phyloP scores from a whole-genome alignment of 2,329 filamentous ascomycete genomes.

The Fusarium sp. region DNA sequence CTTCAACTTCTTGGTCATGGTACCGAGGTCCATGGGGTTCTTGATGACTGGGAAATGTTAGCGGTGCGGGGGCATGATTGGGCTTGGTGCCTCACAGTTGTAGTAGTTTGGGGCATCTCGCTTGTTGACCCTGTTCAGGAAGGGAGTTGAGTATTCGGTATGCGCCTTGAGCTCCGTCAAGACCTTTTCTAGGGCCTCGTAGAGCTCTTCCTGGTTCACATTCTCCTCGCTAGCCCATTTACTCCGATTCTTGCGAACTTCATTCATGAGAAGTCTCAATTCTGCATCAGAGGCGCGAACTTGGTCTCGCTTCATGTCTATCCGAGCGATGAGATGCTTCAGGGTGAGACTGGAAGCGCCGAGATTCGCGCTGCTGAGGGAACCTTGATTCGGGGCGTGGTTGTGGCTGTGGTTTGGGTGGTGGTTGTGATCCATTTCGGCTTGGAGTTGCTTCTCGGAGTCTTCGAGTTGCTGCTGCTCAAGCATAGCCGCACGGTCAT shows the following conservation, averaged over 20 bases:
- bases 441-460: constrained; percentile 94
- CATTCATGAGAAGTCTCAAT: constrained; percentile 91
- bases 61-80: constrained; percentile 3
- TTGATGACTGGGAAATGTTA: constrained; percentile 77
- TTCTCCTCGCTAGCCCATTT: constrained; percentile 99
- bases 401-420: constrained; percentile 63
- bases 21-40: constrained; percentile 96
- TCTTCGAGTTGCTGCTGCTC: constrained; percentile 98
- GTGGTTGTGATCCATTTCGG: constrained; percentile 84
- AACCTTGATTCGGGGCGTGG: constrained; percentile 79
- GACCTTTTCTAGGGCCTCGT: constrained; percentile 96
- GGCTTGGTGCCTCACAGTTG: constrained; percentile 72
- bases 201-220: constrained; percentile 96
- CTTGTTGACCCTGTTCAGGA: constrained; percentile 94
- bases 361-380: constrained; percentile 91
- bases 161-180: constrained; percentile 96
- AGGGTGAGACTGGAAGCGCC: constrained; percentile 95
- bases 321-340: constrained; percentile 95
- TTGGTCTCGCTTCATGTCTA: constrained; percentile 91
- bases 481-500: constrained; percentile 94
- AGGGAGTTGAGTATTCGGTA: constrained; percentile 97
- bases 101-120: constrained; percentile 97
- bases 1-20: constrained; percentile 98
- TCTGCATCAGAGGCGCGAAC: constrained; percentile 95
- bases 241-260: constrained; percentile 96